Conservation (phyloP, 805 yeast species). For the Barnettozyma salicaria region DNA sequence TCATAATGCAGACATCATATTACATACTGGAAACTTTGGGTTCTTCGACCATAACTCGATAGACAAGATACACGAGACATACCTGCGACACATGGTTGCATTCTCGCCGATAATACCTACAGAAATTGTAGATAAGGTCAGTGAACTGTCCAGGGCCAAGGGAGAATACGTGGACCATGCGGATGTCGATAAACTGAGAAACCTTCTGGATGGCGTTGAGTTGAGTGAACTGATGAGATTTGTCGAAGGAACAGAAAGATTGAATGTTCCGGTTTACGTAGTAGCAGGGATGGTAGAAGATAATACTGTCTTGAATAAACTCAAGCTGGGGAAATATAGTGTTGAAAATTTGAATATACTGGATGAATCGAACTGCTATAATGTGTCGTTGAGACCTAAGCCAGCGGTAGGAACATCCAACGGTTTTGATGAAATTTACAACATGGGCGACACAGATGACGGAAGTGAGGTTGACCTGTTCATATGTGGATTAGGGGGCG, state of each 20-base stretch:
- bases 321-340: conserved; percentile 45
- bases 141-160: conserved; percentile 42
- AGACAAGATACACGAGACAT: conserved; percentile 47
- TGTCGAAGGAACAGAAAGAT: conserved; percentile 35
- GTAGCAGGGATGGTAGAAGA: conserved; percentile 77
- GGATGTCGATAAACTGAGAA: conserved; percentile 29
- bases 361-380: conserved; percentile 49
- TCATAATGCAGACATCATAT: conserved; percentile 44
- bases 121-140: conserved; percentile 43
- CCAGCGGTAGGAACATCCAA: background rate
- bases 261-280: conserved; percentile 64
- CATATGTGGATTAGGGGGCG: conserved; percentile 69
- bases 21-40: conserved; percentile 79
- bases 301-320: conserved; percentile 56
- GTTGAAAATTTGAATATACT: conserved; percentile 55
- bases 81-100: conserved; percentile 59
- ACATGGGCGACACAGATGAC: conserved; percentile 12
- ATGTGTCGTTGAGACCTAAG: conserved; percentile 23
- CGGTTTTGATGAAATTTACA: background rate
- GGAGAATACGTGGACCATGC: conserved; percentile 36
- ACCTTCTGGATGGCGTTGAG: conserved; percentile 29
- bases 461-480: conserved; percentile 40
- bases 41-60: conserved; percentile 59
- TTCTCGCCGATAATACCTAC: conserved; percentile 54
- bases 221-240: conserved; percentile 50